Evolutionary conservation across 1,139 yeast genomes (phyloP).

Genomic region (Hansenula sp.): DNA sequence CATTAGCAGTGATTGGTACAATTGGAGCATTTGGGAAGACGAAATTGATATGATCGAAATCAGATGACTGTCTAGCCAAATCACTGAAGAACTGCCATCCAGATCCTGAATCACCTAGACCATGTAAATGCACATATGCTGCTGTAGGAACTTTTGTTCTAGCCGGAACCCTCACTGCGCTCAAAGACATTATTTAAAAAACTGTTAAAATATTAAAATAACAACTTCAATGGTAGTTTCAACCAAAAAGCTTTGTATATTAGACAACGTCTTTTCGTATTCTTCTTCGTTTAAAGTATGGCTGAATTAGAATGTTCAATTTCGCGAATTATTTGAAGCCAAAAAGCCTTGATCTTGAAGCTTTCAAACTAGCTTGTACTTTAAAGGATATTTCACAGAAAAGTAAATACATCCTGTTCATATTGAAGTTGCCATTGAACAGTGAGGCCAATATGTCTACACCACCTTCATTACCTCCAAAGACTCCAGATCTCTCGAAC

Average conservation of each 20-base stretch:
- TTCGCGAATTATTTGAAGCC: not conserved
- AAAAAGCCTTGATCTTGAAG: too few species aligned
- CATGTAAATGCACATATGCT: constrained; percentile 80
- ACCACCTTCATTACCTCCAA: constrained; percentile 17
- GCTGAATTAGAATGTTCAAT: not conserved
- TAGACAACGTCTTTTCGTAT: too few species aligned
- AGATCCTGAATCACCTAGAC: constrained; percentile 84
- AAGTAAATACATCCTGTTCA: not conserved
- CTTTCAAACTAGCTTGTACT: too few species aligned
- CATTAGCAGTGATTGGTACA: constrained; percentile 63
- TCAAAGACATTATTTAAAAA: constrained; percentile 17
- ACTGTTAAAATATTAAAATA: not conserved
- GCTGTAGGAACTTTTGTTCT: constrained; percentile 43
- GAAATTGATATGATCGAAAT: constrained; percentile 61
- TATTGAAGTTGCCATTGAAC: not conserved
- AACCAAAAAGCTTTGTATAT: too few species aligned
- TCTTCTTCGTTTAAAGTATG: not conserved
- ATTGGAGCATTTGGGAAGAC: constrained; percentile 87
- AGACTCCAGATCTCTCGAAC: not conserved
- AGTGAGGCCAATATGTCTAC: not conserved
- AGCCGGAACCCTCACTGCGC: constrained; percentile 35
- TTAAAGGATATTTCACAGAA: not conserved
- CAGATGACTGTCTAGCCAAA: constrained; percentile 36
- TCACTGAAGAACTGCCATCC: constrained; percentile 86
- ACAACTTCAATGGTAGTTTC: too few species aligned